These are phyloP conservation scores for Boletus rubescentipes DNA, from an alignment of 768 basidiomycete genomes.

Conservation along the genomic window DNA sequence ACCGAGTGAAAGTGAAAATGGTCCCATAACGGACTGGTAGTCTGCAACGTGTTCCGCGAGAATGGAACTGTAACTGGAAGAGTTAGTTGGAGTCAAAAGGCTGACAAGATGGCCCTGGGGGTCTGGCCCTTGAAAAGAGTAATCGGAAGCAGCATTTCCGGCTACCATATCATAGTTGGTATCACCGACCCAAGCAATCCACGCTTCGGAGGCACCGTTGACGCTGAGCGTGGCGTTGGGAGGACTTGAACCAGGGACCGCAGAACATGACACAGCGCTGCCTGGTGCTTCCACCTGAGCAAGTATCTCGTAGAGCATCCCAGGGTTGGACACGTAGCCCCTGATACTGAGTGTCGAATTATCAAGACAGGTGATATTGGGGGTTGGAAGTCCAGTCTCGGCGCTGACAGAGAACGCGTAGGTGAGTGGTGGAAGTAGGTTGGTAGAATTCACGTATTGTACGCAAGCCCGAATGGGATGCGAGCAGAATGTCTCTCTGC, in stretches of 20 bases:
- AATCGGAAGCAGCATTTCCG: conserved; percentile 53
- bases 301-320: conserved; percentile 74
- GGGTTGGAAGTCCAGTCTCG: conserved; percentile 49
- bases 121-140: conserved; percentile 63
- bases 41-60: conserved; percentile 53
- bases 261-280: conserved; percentile 35
- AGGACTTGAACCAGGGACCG: conserved; percentile 24
- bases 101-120: conserved; percentile 49
- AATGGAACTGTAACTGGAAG: conserved; percentile 37
- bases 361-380: conserved; percentile 61
- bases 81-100: conserved; percentile 34
- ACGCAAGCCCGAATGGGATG: conserved; percentile 60
- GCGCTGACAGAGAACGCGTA: conserved; percentile 47
- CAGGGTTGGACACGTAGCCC: conserved; percentile 46
- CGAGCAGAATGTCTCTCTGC: conserved; percentile 63
- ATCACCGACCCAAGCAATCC: conserved; percentile 73
- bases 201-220: conserved; percentile 47
- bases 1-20: conserved; percentile 60
- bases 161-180: conserved; percentile 67
- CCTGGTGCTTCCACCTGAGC: conserved; percentile 43
- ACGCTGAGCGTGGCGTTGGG: conserved; percentile 52
- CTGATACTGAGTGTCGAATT: conserved; percentile 53
- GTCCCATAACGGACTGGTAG: conserved; percentile 41
- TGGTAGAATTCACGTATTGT: conserved; percentile 48
- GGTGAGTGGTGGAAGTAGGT: conserved; percentile 41